A percentile compares a stretch with the other conserved stretches of the same genome.
Conservation (phyloP, 2,329 filamentous ascomycete genomes). For the Xenosphaeropsis pyriputrescens region DNA sequence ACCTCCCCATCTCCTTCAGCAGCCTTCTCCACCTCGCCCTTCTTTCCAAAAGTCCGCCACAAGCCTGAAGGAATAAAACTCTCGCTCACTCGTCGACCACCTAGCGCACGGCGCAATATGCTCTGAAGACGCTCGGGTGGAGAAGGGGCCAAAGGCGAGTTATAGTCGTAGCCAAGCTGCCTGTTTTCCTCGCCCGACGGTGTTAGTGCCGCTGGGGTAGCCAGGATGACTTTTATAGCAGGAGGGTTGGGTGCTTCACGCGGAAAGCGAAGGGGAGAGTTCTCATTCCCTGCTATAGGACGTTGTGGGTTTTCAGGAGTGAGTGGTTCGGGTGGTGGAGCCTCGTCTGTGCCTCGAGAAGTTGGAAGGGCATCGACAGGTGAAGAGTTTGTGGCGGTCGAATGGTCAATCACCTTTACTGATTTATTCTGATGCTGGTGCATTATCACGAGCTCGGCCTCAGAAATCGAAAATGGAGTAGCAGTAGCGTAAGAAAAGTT, state of each 20-base stretch:
- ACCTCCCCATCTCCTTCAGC: constrained; percentile 5
- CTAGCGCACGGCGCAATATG: constrained; percentile 37
- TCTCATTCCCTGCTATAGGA: constrained; percentile 31
- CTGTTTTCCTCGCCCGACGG: constrained; percentile 35
- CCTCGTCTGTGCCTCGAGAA: constrained; percentile 22
- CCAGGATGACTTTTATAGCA: constrained; percentile 45
- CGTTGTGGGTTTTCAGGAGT: constrained; percentile 3
- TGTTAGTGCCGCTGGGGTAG: constrained; percentile 44
- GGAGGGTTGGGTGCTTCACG: constrained; percentile 41
- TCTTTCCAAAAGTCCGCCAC: constrained; percentile 21
- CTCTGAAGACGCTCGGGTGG: constrained; percentile 32
- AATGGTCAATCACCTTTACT: constrained; percentile 34
- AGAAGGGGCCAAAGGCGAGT: constrained; percentile 17
- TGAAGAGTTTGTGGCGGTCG: constrained; percentile 1
- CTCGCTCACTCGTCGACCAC: constrained; percentile 31
- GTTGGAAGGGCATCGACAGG: constrained; percentile 8
- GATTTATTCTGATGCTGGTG: constrained; percentile 52
- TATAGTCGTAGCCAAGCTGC: constrained; percentile 35
- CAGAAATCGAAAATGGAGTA: constrained; percentile 44
- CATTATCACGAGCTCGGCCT: constrained; percentile 46
- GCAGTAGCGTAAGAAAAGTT: constrained; percentile 44
- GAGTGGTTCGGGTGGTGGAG: constrained; percentile 31
- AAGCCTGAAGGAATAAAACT: constrained; percentile 35
- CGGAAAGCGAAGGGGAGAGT: constrained; percentile 48
- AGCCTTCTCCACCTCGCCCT: constrained; percentile 6